These are phyloP conservation scores for Sporothrix brunneoviolacea DNA, from an alignment of 2,329 filamentous ascomycete genomes.

Conservation along the genomic window DNA sequence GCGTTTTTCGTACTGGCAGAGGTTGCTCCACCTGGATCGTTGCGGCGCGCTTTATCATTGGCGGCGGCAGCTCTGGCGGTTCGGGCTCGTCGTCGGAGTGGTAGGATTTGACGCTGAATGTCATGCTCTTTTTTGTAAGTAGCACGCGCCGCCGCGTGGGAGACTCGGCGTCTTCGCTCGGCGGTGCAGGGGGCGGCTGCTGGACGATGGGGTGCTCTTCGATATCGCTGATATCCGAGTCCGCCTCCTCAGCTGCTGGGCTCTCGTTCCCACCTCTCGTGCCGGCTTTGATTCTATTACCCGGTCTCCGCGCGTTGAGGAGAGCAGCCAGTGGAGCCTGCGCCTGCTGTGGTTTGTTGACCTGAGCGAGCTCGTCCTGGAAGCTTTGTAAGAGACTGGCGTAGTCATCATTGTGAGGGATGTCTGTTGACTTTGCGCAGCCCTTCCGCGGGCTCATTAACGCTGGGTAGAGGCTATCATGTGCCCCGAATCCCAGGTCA, in stretches of 20 bases:
- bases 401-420: slow-evolving; percentile 31
- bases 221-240: slow-evolving; percentile 48
- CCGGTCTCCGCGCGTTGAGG: slow-evolving; percentile 1
- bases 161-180: slow-evolving; percentile 9
- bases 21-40: slow-evolving; percentile 3
- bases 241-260: slow-evolving; percentile 21
- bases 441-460: slow-evolving; percentile 24
- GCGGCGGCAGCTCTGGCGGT: neutral
- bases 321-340: slow-evolving; percentile 9
- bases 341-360: slow-evolving; percentile 10
- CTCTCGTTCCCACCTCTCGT: too few relatives aligned
- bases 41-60: neutral
- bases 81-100: slow-evolving; percentile 15
- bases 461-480: slow-evolving; percentile 39
- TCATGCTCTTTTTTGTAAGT: slow-evolving; percentile 16
- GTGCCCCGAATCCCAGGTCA: slow-evolving; percentile 48
- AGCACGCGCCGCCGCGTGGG: slow-evolving; percentile 13
- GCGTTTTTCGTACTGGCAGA: slow-evolving; percentile 2
- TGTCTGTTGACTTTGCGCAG: too few relatives aligned
- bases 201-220: slow-evolving; percentile 36
- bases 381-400: slow-evolving; percentile 35
- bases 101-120: slow-evolving; percentile 15
- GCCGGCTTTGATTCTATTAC: neutral
- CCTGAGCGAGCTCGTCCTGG: slow-evolving; percentile 32
- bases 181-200: neutral